phyloP scores from a whole-genome alignment of 1,284 basidiomycete genomes.

The Pseudozyma sp. region DNA sequence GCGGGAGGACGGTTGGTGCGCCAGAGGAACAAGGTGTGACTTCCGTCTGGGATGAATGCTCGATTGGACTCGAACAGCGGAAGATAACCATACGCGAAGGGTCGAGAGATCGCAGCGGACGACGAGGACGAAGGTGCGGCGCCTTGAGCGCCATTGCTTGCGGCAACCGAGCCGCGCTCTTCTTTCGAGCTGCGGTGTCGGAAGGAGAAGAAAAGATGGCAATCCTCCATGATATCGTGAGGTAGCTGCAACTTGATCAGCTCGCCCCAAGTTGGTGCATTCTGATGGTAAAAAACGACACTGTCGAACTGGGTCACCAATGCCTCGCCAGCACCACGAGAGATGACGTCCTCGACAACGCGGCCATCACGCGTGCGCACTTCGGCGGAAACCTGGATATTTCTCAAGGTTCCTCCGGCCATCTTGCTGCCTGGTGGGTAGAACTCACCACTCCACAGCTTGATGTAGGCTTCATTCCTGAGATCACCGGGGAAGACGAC shows the following conservation, averaged over 20 bases:
- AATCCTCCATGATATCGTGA: slow-evolving; percentile 77
- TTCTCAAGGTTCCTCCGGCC: slow-evolving; percentile 69
- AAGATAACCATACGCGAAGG: slow-evolving; percentile 92
- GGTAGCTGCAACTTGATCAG: slow-evolving; percentile 87
- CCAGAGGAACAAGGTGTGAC: slow-evolving; percentile 76
- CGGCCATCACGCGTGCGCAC: slow-evolving; percentile 82
- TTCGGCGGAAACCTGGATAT: slow-evolving; percentile 90
- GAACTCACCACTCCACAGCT: slow-evolving; percentile 67
- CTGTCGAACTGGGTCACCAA: slow-evolving; percentile 84
- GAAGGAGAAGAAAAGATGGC: slow-evolving; percentile 95
- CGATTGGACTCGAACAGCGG: slow-evolving; percentile 84
- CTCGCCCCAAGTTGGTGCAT: slow-evolving; percentile 87
- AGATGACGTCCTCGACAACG: slow-evolving; percentile 80
- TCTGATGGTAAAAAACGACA: slow-evolving; percentile 74
- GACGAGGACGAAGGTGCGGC: slow-evolving; percentile 17
- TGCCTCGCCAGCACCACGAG: slow-evolving; percentile 86
- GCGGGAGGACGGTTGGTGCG: slow-evolving; percentile 46
- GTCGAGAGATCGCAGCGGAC: slow-evolving; percentile 60
- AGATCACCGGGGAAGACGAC: slow-evolving; percentile 91
- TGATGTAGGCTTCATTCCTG: slow-evolving; percentile 95
- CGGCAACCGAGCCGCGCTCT: slow-evolving; percentile 39
- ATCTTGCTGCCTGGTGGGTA: slow-evolving; percentile 58
- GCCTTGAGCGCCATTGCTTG: slow-evolving; percentile 16
- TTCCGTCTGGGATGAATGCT: slow-evolving; percentile 90
- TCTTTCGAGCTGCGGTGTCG: slow-evolving; percentile 77